Conservation (phyloP, 139 green algal species). For the Choricystis sp. region DNA sequence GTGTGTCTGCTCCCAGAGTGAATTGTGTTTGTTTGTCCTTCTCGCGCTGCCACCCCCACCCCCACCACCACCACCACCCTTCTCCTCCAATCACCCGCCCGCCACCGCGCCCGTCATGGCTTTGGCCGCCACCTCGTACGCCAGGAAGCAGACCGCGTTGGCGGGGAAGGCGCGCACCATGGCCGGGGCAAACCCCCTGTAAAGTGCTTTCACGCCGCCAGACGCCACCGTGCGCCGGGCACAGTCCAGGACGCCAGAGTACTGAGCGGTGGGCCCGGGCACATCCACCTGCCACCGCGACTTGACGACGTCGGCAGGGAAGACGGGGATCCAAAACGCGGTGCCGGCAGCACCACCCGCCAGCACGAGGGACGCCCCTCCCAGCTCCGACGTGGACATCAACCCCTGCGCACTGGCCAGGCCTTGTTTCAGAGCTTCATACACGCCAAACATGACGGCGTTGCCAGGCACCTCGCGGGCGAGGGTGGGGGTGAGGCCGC, state of each 20-base stretch:
- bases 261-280: conserved; percentile 17
- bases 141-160: conserved; percentile 47
- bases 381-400: conserved; percentile 15
- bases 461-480: conserved; percentile 48
- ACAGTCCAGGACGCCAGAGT: conserved; percentile 36
- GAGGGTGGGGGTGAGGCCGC: conserved; percentile 19
- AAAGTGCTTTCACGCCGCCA: conserved; percentile 30
- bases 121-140: conserved; percentile 29
- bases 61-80: neutral
- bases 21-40: conserved; percentile 2
- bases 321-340: conserved; percentile 49
- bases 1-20: conserved; percentile 1
- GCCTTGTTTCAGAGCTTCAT: conserved; percentile 37
- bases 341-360: conserved; percentile 51
- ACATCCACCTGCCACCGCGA: conserved; percentile 38
- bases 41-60: neutral
- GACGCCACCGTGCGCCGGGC: conserved; percentile 19
- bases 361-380: conserved; percentile 22
- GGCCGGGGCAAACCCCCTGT: conserved; percentile 37
- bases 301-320: conserved; percentile 56
- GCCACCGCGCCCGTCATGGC: neutral
- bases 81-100: neutral
- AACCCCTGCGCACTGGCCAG: conserved; percentile 18
- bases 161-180: conserved; percentile 40
- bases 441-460: conserved; percentile 56